phyloP scores from a whole-genome alignment of 2,329 filamentous ascomycete species.

The Chrysosporium queenslandicum region DNA sequence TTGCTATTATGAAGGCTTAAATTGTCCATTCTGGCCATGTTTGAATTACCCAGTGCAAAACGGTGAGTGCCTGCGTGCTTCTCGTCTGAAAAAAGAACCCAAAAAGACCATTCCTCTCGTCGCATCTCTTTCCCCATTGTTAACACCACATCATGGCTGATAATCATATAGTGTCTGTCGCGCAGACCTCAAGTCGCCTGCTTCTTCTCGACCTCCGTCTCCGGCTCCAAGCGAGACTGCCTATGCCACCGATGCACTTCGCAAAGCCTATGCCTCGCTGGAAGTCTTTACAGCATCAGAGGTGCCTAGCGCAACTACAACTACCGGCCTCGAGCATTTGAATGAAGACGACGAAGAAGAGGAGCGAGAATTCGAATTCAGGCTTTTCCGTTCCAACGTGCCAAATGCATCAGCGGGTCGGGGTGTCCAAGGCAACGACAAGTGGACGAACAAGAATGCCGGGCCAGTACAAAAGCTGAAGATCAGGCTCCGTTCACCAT shows the following conservation, averaged over 20 bases:
- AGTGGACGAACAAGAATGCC: not conserved
- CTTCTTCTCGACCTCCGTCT: slow-evolving; percentile 15
- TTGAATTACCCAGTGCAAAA: slow-evolving; percentile 14
- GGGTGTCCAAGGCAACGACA: not conserved
- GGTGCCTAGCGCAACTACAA: not conserved
- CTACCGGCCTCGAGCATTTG: slow-evolving; percentile 2
- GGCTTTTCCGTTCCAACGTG: slow-evolving; percentile 28
- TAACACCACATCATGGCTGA: not conserved
- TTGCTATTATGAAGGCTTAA: not conserved
- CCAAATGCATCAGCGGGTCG: not conserved
- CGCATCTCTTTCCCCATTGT: not conserved
- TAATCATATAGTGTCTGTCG: slow-evolving; percentile 15
- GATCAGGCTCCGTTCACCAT: slow-evolving; percentile 32
- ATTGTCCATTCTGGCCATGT: slow-evolving; percentile 2
- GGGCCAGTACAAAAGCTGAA: slow-evolving; percentile 30
- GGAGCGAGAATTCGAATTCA: slow-evolving; percentile 38
- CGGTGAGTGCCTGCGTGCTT: slow-evolving; percentile 3
- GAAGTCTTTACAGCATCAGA: slow-evolving; percentile 9
- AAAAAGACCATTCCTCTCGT: too few relatives aligned
- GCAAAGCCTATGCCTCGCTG: slow-evolving; percentile 13
- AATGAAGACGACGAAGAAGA: slow-evolving; percentile 28
- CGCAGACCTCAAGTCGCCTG: slow-evolving; percentile 14
- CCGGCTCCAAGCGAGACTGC: slow-evolving; percentile 12
- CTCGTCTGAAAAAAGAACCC: not conserved
- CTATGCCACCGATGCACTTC: slow-evolving; percentile 14